These are phyloP conservation scores for Metschnikowia cubensis DNA, from an alignment of 805 yeast species.

Conservation along the genomic window DNA sequence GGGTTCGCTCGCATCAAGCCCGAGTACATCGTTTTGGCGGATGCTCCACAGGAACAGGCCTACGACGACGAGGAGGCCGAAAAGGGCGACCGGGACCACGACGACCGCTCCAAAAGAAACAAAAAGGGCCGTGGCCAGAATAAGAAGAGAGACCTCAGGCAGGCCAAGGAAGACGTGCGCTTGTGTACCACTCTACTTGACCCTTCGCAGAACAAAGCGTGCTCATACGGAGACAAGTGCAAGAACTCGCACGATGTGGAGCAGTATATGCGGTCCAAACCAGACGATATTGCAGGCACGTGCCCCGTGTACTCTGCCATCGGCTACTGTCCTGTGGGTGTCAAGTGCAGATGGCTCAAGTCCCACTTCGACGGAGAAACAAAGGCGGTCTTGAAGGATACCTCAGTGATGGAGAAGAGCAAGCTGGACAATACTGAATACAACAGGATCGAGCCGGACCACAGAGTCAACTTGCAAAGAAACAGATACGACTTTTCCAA, in stretches of 20 bases:
- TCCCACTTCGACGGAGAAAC: slow-evolving; percentile 58
- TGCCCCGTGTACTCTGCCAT: slow-evolving; percentile 83
- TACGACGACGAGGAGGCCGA: slow-evolving; percentile 45
- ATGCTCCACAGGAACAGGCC: slow-evolving; percentile 38
- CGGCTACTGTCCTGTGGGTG: slow-evolving; percentile 90
- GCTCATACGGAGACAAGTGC: slow-evolving; percentile 71
- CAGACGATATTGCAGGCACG: slow-evolving; percentile 63
- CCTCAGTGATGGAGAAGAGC: slow-evolving; percentile 31
- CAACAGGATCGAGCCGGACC: slow-evolving; percentile 52
- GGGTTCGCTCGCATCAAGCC: slow-evolving; percentile 78
- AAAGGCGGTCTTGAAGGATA: slow-evolving; percentile 43
- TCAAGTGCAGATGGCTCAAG: slow-evolving; percentile 86
- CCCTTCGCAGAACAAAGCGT: slow-evolving; percentile 44
- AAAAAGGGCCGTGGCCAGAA: slow-evolving; percentile 74
- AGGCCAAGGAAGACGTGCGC: slow-evolving; percentile 57
- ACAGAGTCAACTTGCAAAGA: slow-evolving; percentile 50
- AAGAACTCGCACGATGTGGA: slow-evolving; percentile 72
- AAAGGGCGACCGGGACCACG: slow-evolving; percentile 36
- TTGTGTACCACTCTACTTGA: slow-evolving; percentile 64
- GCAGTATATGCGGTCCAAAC: slow-evolving; percentile 61
- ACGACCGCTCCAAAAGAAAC: slow-evolving; percentile 28
- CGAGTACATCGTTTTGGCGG: slow-evolving; percentile 51
- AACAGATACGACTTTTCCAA: slow-evolving; percentile 56
- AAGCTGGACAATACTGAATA: slow-evolving; percentile 49
- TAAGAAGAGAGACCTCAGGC: slow-evolving; percentile 73